Evolutionary conservation across 2,329 filamentous ascomycete genomes (phyloP).

Genomic region (Sclerotiophoma versabilis): DNA sequence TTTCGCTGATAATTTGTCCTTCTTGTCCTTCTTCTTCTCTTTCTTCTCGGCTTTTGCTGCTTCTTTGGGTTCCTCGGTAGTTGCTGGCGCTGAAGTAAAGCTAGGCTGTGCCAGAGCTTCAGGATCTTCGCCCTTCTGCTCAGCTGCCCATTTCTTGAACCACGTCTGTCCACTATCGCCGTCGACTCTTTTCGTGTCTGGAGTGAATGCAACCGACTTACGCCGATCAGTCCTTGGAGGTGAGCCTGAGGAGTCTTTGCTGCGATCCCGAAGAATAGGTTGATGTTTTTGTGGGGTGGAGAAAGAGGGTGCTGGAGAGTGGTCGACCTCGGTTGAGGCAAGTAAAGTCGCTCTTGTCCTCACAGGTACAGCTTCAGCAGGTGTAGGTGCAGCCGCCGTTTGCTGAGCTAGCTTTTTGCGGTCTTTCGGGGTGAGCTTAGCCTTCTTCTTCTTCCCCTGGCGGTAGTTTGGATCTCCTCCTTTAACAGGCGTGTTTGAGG

Average conservation of each 20-base stretch:
- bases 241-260: constrained; percentile 31
- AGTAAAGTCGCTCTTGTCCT: constrained; percentile 33
- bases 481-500: constrained; percentile 26
- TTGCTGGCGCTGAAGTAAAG: constrained; percentile 32
- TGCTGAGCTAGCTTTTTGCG: constrained; percentile 11
- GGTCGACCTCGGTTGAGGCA: constrained; percentile 40
- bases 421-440: constrained; percentile 12
- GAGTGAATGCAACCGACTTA: constrained; percentile 71
- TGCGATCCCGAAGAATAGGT: constrained; percentile 18
- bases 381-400: constrained; percentile 32
- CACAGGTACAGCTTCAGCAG: constrained; percentile 18
- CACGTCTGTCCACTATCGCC: constrained; percentile 61
- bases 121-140: constrained; percentile 40
- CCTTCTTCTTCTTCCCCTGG: constrained; percentile 25
- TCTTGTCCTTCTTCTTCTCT: constrained; percentile 24
- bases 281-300: constrained; percentile 29
- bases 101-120: constrained; percentile 34
- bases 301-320: constrained; percentile 14
- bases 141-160: constrained; percentile 59
- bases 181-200: constrained; percentile 67
- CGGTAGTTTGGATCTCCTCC: constrained; percentile 49
- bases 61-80: constrained; percentile 26
- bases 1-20: constrained; percentile 9
- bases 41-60: constrained; percentile 27
- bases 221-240: constrained; percentile 42